Conservation (phyloP, 2,329 filamentous ascomycete species). For the Calonectria pteridis region DNA sequence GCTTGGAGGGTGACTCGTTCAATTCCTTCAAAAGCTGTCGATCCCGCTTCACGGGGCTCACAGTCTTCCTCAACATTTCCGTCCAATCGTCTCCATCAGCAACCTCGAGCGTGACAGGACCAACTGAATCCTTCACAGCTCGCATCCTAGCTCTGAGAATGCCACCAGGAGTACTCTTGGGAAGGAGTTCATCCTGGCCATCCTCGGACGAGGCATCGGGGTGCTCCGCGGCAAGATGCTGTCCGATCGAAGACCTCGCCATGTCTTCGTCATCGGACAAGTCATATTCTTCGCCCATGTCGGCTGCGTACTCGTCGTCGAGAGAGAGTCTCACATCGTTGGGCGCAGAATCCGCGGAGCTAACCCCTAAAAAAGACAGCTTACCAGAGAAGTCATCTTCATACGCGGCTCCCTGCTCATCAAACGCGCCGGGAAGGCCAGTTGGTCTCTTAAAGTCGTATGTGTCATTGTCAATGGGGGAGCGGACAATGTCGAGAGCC, state of each 20-base stretch:
- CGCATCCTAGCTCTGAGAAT: constrained; percentile 74
- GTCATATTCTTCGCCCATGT: constrained; percentile 82
- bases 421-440: constrained; percentile 84
- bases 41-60: constrained; percentile 93
- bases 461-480: constrained; percentile 65
- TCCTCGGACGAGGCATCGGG: constrained; percentile 68
- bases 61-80: constrained; percentile 91
- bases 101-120: constrained; percentile 71
- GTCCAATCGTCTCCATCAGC: constrained; percentile 88
- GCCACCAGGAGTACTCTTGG: constrained; percentile 66
- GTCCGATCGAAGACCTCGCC: constrained; percentile 82
- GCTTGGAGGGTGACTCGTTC: constrained; percentile 65
- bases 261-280: constrained; percentile 78
- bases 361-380: constrained; percentile 92
- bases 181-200: constrained; percentile 59
- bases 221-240: constrained; percentile 82
- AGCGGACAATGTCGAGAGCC: constrained; percentile 38
- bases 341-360: constrained; percentile 85
- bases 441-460: constrained; percentile 66
- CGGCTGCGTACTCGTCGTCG: constrained; percentile 67
- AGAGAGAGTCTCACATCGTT: constrained; percentile 70
- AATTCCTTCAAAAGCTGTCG: constrained; percentile 75
- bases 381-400: constrained; percentile 67
- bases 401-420: constrained; percentile 67
- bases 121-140: constrained; percentile 70